phyloP scores from a whole-genome alignment of 2,329 filamentous ascomycete genomes.

The Daldinia eschscholtzii region DNA sequence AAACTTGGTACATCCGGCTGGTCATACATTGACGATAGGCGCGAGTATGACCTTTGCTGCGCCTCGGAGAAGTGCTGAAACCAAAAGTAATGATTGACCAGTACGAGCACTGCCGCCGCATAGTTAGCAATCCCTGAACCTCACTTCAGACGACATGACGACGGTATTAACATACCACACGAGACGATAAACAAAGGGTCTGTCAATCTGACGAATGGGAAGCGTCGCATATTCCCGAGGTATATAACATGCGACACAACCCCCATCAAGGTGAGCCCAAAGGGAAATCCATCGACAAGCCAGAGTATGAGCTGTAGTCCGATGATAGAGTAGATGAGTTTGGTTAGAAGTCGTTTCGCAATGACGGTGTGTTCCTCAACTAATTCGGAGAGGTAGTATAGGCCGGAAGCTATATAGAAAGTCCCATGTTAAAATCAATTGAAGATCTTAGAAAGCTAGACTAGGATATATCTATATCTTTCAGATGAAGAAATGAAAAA shows the following conservation, averaged over 20 bases:
- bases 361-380: conserved; percentile 98
- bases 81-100: conserved; percentile 94
- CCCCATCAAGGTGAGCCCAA: conserved; percentile 78
- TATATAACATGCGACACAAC: conserved; percentile 88
- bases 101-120: conserved; percentile 76
- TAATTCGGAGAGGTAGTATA: conserved; percentile 98
- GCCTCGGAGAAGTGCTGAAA: conserved; percentile 88
- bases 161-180: conserved; percentile 71
- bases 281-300: conserved; percentile 87
- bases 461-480: neutral
- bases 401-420: conserved; percentile 78
- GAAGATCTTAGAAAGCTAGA: conserved; percentile 1
- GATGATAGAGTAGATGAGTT: conserved; percentile 87
- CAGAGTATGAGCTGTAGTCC: conserved; percentile 79
- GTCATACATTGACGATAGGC: conserved; percentile 72
- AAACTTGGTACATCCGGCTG: conserved; percentile 79
- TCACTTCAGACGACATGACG: neutral
- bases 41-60: conserved; percentile 68
- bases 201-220: conserved; percentile 83
- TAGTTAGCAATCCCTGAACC: conserved; percentile 39
- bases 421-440: conserved; percentile 37
- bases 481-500: neutral
- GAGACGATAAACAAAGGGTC: conserved; percentile 89
- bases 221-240: conserved; percentile 82
- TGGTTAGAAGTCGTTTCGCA: conserved; percentile 86